Evolutionary conservation across 1,284 basidiomycete species (phyloP).

Genomic region (Entoloma clypeatum): DNA sequence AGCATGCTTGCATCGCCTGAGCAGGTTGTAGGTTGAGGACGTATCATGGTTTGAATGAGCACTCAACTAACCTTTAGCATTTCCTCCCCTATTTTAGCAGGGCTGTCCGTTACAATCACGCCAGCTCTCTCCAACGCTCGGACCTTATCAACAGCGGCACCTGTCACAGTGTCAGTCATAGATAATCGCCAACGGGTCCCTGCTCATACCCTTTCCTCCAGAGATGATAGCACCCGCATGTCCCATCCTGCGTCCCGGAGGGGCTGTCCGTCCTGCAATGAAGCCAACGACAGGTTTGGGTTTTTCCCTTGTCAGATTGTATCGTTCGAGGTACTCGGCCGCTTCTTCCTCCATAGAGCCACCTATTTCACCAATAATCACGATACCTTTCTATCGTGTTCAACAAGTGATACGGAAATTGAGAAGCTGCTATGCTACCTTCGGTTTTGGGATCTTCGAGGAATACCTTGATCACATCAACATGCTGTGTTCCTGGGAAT

Average conservation of each 20-base stretch:
- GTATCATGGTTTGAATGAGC: background rate
- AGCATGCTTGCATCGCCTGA: conserved; percentile 81
- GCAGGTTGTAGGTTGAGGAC: background rate
- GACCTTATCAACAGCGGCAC: conserved; percentile 94
- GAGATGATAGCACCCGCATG: conserved; percentile 98
- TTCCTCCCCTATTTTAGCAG: conserved; percentile 88
- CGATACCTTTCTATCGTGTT: conserved; percentile 63
- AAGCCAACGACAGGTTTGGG: conserved; percentile 98
- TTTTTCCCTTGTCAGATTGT: conserved; percentile 85
- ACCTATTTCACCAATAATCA: conserved; percentile 98
- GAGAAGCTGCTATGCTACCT: conserved; percentile 46
- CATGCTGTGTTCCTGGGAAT: conserved; percentile 95
- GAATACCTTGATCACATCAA: conserved; percentile 96
- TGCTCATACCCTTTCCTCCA: conserved; percentile 83
- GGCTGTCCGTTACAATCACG: conserved; percentile 91
- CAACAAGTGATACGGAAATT: background rate
- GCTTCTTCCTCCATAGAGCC: conserved; percentile 99
- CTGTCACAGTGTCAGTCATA: conserved; percentile 31
- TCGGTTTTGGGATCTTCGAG: conserved; percentile 91
- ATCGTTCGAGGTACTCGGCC: conserved; percentile 89
- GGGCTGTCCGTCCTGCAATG: conserved; percentile 96
- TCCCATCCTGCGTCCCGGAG: conserved; percentile 97
- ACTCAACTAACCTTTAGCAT: conserved; percentile 71
- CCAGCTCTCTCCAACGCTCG: conserved; percentile 92
- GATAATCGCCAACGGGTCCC: background rate